Evolutionary conservation across 768 basidiomycete genomes (phyloP).

Genomic region (Agrocybe praecox): DNA sequence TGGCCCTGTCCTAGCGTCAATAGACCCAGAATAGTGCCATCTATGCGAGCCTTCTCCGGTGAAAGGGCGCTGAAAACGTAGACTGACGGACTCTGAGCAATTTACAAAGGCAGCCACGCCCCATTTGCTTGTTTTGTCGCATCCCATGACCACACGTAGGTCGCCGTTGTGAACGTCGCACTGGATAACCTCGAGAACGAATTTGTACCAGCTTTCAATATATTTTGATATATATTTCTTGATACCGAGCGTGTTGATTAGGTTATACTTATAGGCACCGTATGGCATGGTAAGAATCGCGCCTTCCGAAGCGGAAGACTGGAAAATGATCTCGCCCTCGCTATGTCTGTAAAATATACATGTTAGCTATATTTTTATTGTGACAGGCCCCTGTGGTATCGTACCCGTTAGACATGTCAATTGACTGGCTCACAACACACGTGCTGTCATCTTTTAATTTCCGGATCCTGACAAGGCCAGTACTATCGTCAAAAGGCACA

Average conservation of each 20-base stretch:
- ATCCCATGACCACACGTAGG: background rate
- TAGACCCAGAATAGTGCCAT: too few species aligned
- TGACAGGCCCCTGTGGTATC: too few species aligned
- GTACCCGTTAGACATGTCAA: background rate
- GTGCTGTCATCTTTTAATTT: background rate
- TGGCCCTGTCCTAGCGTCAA: too few species aligned
- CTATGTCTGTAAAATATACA: background rate
- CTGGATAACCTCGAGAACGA: too few species aligned
- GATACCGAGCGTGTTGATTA: background rate
- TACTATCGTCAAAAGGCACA: background rate
- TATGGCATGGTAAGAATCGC: conserved; percentile 18
- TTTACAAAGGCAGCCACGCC: background rate
- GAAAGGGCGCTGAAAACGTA: too few species aligned
- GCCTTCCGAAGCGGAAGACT: conserved; percentile 10
- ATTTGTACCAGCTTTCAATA: conserved; percentile 2
- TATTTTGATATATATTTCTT: conserved; percentile 11
- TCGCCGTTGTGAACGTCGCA: background rate
- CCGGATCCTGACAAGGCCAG: background rate
- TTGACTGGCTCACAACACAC: conserved; percentile 4
- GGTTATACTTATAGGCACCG: conserved; percentile 11
- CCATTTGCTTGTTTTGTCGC: background rate
- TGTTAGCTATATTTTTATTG: too few species aligned
- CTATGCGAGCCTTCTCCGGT: too few species aligned
- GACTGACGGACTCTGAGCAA: too few species aligned
- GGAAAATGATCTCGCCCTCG: conserved; percentile 11